These are phyloP conservation scores for Colletotrichum noveboracense DNA, from an alignment of 2,329 filamentous ascomycete species.

Conservation along the genomic window DNA sequence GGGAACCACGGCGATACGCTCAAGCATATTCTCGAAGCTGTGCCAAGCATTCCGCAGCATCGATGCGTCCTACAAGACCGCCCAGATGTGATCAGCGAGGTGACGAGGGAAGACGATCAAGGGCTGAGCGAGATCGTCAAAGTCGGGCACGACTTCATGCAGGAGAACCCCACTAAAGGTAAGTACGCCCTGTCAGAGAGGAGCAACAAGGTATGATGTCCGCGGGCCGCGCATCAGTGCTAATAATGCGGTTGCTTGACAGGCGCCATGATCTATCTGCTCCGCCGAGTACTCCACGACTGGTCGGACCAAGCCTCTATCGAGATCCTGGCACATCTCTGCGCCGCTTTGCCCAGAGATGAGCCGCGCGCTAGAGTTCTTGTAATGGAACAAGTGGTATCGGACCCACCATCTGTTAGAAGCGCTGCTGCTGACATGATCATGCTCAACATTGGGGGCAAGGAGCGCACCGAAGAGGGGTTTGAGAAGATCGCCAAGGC, in stretches of 20 bases:
- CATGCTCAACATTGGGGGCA: constrained; percentile 5
- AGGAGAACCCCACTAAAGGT: background rate
- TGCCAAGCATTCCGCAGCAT: constrained; percentile 25
- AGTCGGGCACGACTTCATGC: constrained; percentile 32
- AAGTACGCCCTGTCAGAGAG: background rate
- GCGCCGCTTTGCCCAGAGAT: constrained; percentile 26
- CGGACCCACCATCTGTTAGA: background rate
- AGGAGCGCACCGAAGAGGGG: background rate
- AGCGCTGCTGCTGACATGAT: background rate
- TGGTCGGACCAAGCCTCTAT: constrained; percentile 33
- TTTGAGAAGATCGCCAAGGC: background rate
- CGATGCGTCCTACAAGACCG: constrained; percentile 35
- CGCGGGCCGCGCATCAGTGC: background rate
- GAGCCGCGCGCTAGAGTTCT: constrained; percentile 1
- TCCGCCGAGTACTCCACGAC: constrained; percentile 39
- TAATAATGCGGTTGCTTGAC: background rate
- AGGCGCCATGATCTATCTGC: constrained; percentile 39
- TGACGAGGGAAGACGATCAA: constrained; percentile 9
- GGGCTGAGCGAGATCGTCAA: constrained; percentile 22
- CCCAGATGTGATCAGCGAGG: constrained; percentile 30
- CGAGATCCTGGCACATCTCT: constrained; percentile 32
- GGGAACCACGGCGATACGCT: constrained; percentile 30
- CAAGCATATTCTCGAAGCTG: constrained; percentile 26
- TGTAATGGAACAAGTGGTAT: background rate
- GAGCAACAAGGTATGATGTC: background rate